Percentiles rank a stretch among this genome's conserved stretches.
Conservation (phyloP, 2,329 filamentous ascomycete genomes). For the Dryadomyces quercivorus region DNA sequence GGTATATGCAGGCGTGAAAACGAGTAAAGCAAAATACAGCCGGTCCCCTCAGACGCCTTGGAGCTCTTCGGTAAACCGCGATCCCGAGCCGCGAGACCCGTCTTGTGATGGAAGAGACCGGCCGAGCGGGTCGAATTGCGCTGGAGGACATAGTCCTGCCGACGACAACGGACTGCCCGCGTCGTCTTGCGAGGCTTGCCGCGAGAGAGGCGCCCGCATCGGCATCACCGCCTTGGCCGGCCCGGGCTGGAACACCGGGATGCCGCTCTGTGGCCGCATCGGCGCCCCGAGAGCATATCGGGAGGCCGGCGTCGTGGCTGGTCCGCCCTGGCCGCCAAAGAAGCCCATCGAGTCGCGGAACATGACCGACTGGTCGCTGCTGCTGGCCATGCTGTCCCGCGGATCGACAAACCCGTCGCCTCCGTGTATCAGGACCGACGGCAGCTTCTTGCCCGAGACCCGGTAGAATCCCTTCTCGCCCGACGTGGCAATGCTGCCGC, state of each 20-base stretch:
- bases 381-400: constrained; percentile 14
- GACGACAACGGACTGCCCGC: background rate
- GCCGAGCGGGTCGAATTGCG: constrained; percentile 10
- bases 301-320: constrained; percentile 8
- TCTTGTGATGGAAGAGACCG: constrained; percentile 11
- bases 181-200: constrained; percentile 30
- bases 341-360: constrained; percentile 18
- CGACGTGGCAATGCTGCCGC: background rate
- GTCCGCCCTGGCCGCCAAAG: constrained; percentile 18
- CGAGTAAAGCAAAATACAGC: background rate
- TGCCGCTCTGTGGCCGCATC: constrained; percentile 48
- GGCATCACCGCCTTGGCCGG: constrained; percentile 33
- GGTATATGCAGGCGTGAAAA: background rate
- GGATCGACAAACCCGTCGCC: constrained; percentile 43
- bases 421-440: constrained; percentile 48
- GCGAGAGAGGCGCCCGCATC: constrained; percentile 39
- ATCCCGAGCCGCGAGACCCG: constrained; percentile 8
- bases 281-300: constrained; percentile 42
- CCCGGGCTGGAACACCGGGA: constrained; percentile 51
- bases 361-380: constrained; percentile 1
- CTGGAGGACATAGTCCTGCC: background rate
- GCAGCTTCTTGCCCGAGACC: constrained; percentile 52
- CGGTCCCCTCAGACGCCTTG: background rate
- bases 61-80: constrained; percentile 12
- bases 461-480: constrained; percentile 49